Conservation (phyloP, 2,329 filamentous ascomycete species). For the Aspergillus unguis region DNA sequence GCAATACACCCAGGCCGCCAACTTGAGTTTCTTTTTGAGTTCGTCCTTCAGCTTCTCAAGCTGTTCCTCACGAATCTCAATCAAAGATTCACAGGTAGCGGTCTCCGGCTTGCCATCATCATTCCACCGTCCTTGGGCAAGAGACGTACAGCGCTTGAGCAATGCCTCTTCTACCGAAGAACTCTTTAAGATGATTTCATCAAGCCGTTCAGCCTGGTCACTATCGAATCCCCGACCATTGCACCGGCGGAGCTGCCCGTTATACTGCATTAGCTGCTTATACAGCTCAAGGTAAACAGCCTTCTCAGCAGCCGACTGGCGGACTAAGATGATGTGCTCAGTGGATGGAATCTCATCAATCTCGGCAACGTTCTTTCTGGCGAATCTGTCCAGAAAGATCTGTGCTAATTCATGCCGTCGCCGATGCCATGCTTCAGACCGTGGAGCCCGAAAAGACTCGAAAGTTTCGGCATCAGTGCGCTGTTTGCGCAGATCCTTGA, state of each 20-base stretch:
- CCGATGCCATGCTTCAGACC: conserved; percentile 52
- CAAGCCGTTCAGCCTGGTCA: conserved; percentile 40
- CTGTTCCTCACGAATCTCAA: conserved; percentile 23
- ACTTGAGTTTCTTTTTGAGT: conserved; percentile 24
- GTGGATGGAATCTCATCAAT: conserved; percentile 45
- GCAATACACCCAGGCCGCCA: conserved; percentile 31
- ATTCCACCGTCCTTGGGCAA: conserved; percentile 29
- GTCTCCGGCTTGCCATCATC: conserved; percentile 24
- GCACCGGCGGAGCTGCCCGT: conserved; percentile 42
- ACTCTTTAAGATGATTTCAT: conserved; percentile 46
- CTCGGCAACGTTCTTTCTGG: conserved; percentile 46
- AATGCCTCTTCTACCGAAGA: conserved; percentile 52
- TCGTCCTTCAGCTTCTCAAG: conserved; percentile 22
- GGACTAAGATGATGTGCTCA: conserved; percentile 45
- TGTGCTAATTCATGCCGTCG: conserved; percentile 53
- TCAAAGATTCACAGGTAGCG: conserved; percentile 33
- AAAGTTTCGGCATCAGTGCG: conserved; percentile 53
- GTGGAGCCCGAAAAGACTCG: conserved; percentile 48
- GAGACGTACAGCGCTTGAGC: conserved; percentile 46
- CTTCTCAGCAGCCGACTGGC: conserved; percentile 48
- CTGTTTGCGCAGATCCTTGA: conserved; percentile 30
- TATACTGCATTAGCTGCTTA: conserved; percentile 51
- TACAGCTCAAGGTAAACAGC: conserved; percentile 56
- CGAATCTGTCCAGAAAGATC: conserved; percentile 53
- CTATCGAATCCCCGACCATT: conserved; percentile 24